phyloP scores from a whole-genome alignment of 129 eudicot genomes.

The Flaveria brownii region DNA sequence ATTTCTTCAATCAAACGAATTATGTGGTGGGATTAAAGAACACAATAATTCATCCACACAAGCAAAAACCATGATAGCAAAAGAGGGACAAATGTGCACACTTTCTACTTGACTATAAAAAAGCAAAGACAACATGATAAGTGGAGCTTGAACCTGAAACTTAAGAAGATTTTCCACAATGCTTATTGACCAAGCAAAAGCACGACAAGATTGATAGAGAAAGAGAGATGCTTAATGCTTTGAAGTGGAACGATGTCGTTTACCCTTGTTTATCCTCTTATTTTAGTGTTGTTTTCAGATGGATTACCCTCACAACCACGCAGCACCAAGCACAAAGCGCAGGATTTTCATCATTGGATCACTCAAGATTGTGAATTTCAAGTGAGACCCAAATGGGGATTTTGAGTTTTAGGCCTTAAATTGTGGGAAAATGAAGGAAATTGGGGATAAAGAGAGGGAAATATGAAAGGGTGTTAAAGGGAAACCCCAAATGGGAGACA shows the following conservation, averaged over 20 bases:
- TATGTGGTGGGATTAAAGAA: conserved; percentile 11
- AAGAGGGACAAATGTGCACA: background rate
- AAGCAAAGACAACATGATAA: background rate
- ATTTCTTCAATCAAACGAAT: conserved; percentile 18
- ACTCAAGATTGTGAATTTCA: conserved; percentile 36
- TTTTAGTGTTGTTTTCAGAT: background rate
- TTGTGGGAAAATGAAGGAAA: background rate
- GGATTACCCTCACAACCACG: conserved; percentile 50
- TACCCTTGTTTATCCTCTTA: conserved; percentile 44
- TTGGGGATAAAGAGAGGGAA: conserved; percentile 16
- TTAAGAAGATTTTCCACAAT: conserved; percentile 32
- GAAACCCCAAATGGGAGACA: conserved; percentile 56
- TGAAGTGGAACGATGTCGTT: conserved; percentile 41
- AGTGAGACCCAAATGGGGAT: conserved; percentile 9
- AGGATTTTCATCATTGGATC: conserved; percentile 59
- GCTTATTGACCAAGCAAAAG: conserved; percentile 49
- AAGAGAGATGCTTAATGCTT: conserved; percentile 27
- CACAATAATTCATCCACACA: background rate
- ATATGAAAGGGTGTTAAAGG: conserved; percentile 25
- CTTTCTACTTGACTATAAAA: background rate
- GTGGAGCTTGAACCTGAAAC: conserved; percentile 47
- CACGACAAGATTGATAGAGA: conserved; percentile 14
- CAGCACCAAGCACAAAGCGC: conserved; percentile 64
- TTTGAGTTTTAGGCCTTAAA: background rate
- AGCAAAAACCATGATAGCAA: background rate